Evolutionary conservation across 805 yeast species (phyloP).

Genomic region (Yarrowia sp.): DNA sequence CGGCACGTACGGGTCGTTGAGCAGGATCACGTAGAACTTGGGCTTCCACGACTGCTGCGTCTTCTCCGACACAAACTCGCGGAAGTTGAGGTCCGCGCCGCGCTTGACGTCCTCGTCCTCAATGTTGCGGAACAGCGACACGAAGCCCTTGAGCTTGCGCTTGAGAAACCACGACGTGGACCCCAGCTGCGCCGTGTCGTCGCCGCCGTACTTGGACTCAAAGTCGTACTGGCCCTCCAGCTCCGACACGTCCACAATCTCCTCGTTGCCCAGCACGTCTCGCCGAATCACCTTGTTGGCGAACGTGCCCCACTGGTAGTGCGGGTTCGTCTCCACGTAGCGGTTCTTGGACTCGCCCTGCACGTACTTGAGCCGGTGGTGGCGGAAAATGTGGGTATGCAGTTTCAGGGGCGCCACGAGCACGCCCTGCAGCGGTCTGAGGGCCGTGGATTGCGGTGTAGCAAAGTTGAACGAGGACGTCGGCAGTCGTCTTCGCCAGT

Average conservation of each 20-base stretch:
- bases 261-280: slow-evolving; percentile 8
- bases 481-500: slow-evolving; percentile 6
- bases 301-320: slow-evolving; percentile 19
- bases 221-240: slow-evolving; percentile 20
- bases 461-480: slow-evolving; percentile 22
- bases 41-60: slow-evolving; percentile 49
- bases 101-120: neutral
- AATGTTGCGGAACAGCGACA: neutral
- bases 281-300: slow-evolving; percentile 18
- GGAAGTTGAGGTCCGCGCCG: neutral
- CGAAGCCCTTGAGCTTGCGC: slow-evolving; percentile 13
- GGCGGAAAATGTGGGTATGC: slow-evolving; percentile 22
- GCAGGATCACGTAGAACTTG: slow-evolving; percentile 54
- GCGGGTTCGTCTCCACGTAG: slow-evolving; percentile 7
- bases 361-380: slow-evolving; percentile 21
- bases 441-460: neutral
- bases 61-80: slow-evolving; percentile 35
- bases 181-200: neutral
- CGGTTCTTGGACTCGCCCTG: slow-evolving; percentile 25
- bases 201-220: slow-evolving; percentile 22
- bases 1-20: slow-evolving; percentile 79
- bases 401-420: slow-evolving; percentile 22
- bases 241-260: slow-evolving; percentile 21
- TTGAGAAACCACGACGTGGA: slow-evolving; percentile 16
- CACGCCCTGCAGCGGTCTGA: slow-evolving; percentile 8